A percentile compares a stretch with the other conserved stretches of the same genome.
These are phyloP conservation scores for Yarrowia sp. DNA, from an alignment of 805 yeast genomes.

Conservation along the genomic window DNA sequence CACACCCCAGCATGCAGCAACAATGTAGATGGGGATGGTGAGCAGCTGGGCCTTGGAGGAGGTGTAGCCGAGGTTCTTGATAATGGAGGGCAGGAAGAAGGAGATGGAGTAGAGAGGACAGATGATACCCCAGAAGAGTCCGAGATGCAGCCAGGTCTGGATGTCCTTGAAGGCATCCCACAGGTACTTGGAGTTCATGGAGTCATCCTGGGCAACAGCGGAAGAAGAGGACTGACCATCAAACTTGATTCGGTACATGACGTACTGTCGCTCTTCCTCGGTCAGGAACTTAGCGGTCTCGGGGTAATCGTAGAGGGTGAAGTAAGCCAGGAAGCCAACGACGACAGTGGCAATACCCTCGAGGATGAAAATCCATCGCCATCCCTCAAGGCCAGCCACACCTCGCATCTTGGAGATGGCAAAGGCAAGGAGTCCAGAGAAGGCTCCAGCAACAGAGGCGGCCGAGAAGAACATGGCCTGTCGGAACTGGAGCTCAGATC, in stretches of 20 bases:
- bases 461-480: slow-evolving; percentile 52
- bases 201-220: slow-evolving; percentile 55
- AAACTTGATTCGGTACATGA: slow-evolving; percentile 57
- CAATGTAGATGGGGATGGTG: slow-evolving; percentile 55
- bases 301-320: slow-evolving; percentile 57
- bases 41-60: slow-evolving; percentile 62
- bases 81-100: slow-evolving; percentile 64
- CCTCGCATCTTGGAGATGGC: slow-evolving; percentile 56
- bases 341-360: slow-evolving; percentile 56
- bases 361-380: slow-evolving; percentile 60
- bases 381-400: slow-evolving; percentile 53
- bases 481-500: slow-evolving; percentile 53
- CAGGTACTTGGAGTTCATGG: slow-evolving; percentile 52
- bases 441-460: slow-evolving; percentile 55
- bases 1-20: slow-evolving; percentile 49
- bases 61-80: slow-evolving; percentile 62
- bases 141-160: slow-evolving; percentile 58
- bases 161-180: slow-evolving; percentile 58
- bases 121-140: slow-evolving; percentile 61
- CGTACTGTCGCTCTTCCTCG: slow-evolving; percentile 55
- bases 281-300: slow-evolving; percentile 60
- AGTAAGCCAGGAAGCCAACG: slow-evolving; percentile 49
- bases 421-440: slow-evolving; percentile 57
- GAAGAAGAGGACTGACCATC: slow-evolving; percentile 58
- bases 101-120: slow-evolving; percentile 68